phyloP scores from a whole-genome alignment of 805 yeast genomes.

The Starmerella bacillaris region DNA sequence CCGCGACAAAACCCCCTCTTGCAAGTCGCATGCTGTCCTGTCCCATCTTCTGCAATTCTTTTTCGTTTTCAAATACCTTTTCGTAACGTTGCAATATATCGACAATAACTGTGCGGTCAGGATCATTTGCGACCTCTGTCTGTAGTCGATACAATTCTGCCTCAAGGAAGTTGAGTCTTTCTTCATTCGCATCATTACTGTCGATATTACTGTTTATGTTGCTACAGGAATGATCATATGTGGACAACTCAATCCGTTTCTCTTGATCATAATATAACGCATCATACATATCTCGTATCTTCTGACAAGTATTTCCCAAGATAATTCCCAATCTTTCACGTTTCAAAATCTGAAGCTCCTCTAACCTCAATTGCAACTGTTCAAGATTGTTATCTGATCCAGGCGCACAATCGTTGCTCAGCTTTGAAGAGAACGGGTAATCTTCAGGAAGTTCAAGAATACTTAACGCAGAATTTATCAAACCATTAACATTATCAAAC shows the following conservation, averaged over 20 bases:
- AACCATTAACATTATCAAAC: background rate
- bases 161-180: background rate
- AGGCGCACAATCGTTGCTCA: background rate
- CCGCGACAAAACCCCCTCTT: conserved; percentile 10
- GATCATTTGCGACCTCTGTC: background rate
- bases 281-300: conserved; percentile 5
- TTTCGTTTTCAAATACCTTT: conserved; percentile 29
- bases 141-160: conserved; percentile 1
- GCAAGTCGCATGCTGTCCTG: conserved; percentile 53
- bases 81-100: conserved; percentile 1
- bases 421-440: background rate
- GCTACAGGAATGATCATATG: too few relatives aligned
- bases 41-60: conserved; percentile 45
- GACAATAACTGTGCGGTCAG: background rate
- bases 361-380: background rate
- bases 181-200: background rate
- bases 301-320: background rate
- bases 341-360: conserved; percentile 2
- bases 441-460: background rate
- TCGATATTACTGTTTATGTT: too few relatives aligned
- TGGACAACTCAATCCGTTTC: background rate
- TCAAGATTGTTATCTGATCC: conserved; percentile 1
- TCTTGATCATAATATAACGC: conserved; percentile 2
- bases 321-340: conserved; percentile 1
- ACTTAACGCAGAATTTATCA: background rate